These are phyloP conservation scores for Phaffia australis DNA, from an alignment of 768 basidiomycete genomes.

Conservation along the genomic window DNA sequence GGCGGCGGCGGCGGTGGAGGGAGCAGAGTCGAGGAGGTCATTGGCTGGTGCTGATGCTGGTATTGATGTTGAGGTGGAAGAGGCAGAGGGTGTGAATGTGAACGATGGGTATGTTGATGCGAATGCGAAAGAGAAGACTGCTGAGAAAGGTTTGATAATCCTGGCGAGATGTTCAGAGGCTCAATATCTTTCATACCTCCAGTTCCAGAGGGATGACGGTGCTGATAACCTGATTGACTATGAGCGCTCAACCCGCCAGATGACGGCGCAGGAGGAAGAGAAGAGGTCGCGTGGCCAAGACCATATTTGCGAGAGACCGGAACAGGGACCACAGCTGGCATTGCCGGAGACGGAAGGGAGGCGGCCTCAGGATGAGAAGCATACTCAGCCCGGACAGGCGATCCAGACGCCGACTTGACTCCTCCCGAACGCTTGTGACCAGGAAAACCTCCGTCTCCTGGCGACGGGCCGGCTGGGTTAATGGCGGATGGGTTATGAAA, in stretches of 20 bases:
- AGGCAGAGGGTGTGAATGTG: too few species aligned
- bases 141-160: too few species aligned
- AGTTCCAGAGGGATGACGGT: too few species aligned
- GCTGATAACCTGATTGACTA: too few species aligned
- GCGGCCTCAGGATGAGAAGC: not conserved
- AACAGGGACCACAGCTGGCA: not conserved
- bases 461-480: not conserved
- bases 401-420: constrained; percentile 1
- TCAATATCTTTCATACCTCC: too few species aligned
- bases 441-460: constrained; percentile 3
- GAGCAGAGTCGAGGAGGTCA: not conserved
- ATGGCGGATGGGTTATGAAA: not conserved
- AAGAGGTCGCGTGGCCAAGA: not conserved
- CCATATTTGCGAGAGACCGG: too few species aligned
- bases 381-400: not conserved
- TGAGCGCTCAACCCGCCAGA: not conserved
- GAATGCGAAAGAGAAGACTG: too few species aligned
- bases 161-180: too few species aligned
- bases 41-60: not conserved
- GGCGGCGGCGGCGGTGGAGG: not conserved
- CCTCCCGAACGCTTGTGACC: constrained; percentile 5
- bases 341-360: not conserved
- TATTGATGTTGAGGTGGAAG: too few species aligned
- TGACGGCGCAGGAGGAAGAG: not conserved
- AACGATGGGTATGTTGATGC: too few species aligned